Percentiles rank a stretch among this genome's conserved stretches.
Conservation (phyloP, 371 early-diverging fungal species). For the Phascolomyces articulosus region DNA sequence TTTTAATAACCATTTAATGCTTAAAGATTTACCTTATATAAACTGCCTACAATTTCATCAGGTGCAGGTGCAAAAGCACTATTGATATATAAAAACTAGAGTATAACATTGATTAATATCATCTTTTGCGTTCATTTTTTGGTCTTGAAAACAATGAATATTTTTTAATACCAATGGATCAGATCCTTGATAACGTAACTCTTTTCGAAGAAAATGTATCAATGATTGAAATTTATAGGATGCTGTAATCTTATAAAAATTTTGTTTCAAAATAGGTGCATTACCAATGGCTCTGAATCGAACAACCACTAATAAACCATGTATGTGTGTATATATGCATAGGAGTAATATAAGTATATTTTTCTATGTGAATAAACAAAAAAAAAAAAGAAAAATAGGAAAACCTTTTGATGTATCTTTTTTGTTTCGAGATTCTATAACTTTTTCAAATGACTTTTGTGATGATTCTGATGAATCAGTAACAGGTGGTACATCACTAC, state of each 20-base stretch:
- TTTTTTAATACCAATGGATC: constrained; percentile 77
- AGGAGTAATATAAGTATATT: not conserved
- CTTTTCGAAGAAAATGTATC: constrained; percentile 81
- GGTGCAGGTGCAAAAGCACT: constrained; percentile 94
- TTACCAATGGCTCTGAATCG: constrained; percentile 88
- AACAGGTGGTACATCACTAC: not conserved
- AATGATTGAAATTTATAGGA: constrained; percentile 84
- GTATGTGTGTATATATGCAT: not conserved
- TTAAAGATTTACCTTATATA: constrained; percentile 72
- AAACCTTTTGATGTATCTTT: constrained; percentile 54
- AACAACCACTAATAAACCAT: constrained; percentile 70
- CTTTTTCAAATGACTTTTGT: constrained; percentile 22
- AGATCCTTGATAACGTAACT: constrained; percentile 73
- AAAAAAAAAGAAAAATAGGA: not conserved
- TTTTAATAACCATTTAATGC: too few relatives aligned
- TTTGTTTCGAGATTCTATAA: constrained; percentile 39
- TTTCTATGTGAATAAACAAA: not conserved
- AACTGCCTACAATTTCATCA: constrained; percentile 83
- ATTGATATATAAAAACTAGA: constrained; percentile 88
- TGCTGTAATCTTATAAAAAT: constrained; percentile 81
- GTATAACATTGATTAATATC: not conserved
- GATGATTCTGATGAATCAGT: not conserved
- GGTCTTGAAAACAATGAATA: too few relatives aligned
- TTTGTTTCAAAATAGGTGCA: constrained; percentile 91
- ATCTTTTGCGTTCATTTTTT: too few relatives aligned